A percentile compares a stretch with the other conserved stretches of the same genome.
phyloP scores from a whole-genome alignment of 2,329 filamentous ascomycete species.

The Botrytis fabae region DNA sequence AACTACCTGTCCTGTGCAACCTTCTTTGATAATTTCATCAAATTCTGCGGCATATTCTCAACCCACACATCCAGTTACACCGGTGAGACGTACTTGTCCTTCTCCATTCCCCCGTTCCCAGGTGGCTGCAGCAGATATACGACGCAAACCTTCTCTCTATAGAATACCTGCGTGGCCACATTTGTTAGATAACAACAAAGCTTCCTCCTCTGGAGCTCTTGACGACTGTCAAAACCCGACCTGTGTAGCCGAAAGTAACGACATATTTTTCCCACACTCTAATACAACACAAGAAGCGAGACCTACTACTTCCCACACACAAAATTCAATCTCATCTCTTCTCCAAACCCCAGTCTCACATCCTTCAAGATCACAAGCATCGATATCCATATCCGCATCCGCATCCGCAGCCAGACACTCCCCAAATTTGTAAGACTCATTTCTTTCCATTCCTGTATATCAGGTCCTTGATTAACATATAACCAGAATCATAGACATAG shows the following conservation, averaged over 20 bases:
- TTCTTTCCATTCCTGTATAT: conserved; percentile 10
- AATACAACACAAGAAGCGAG: background rate
- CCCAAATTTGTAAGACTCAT: conserved; percentile 33
- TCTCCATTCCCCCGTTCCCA: background rate
- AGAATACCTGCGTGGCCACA: conserved; percentile 33
- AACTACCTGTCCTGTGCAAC: background rate
- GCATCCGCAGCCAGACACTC: conserved; percentile 27
- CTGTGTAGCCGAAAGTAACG: no score
- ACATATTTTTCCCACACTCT: background rate
- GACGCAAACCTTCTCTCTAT: conserved; percentile 37
- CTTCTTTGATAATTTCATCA: background rate
- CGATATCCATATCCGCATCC: conserved; percentile 10
- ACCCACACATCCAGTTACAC: background rate
- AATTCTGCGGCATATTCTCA: background rate
- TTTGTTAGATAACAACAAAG: background rate
- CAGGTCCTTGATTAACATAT: conserved; percentile 31
- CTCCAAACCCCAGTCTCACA: background rate
- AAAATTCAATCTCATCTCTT: background rate
- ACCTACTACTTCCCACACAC: background rate
- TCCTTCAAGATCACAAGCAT: conserved; percentile 6
- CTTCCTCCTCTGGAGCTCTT: background rate
- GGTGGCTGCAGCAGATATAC: conserved; percentile 28
- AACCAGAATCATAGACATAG: conserved; percentile 50
- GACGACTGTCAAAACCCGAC: background rate
- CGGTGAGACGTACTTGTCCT: background rate